A percentile compares a stretch with the other conserved stretches of the same genome.
Conservation (phyloP, 805 yeast genomes). For the Candida oleophila region DNA sequence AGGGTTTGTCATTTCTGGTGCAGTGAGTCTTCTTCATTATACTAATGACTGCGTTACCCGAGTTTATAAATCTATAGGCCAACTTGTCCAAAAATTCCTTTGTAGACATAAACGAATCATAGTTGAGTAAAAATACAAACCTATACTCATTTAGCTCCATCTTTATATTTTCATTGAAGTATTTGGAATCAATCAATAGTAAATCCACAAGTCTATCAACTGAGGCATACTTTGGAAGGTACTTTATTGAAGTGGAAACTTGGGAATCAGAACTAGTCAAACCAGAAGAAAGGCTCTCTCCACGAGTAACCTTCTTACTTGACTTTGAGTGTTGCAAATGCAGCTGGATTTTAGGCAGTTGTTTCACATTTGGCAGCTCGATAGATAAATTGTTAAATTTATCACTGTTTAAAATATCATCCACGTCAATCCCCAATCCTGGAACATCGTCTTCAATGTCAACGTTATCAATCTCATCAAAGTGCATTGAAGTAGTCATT, state of each 20-base stretch:
- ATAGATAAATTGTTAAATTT: constrained; percentile 33
- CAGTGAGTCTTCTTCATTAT: constrained; percentile 35
- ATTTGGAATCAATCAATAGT: constrained; percentile 65
- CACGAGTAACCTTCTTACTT: neutral
- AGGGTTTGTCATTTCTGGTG: constrained; percentile 12
- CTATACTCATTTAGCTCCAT: constrained; percentile 41
- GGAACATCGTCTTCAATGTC: constrained; percentile 38
- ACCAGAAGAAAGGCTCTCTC: constrained; percentile 3
- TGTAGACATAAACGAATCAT: constrained; percentile 39
- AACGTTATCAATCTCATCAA: constrained; percentile 29
- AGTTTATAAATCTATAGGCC: constrained; percentile 40
- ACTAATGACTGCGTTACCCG: constrained; percentile 45
- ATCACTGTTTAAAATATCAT: constrained; percentile 39
- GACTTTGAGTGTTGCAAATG: neutral
- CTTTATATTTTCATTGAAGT: constrained; percentile 44
- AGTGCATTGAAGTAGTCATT: constrained; percentile 11
- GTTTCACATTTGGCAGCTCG: constrained; percentile 7
- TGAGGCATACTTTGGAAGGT: constrained; percentile 52
- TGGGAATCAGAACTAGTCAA: neutral
- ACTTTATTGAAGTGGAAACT: constrained; percentile 16
- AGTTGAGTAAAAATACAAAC: constrained; percentile 41
- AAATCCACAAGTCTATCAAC: constrained; percentile 78
- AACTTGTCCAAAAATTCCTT: constrained; percentile 38
- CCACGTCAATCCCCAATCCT: constrained; percentile 43
- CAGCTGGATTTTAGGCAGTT: neutral